phyloP scores from a whole-genome alignment of 2,329 filamentous ascomycete genomes.

The Clarireedia monteithiana region DNA sequence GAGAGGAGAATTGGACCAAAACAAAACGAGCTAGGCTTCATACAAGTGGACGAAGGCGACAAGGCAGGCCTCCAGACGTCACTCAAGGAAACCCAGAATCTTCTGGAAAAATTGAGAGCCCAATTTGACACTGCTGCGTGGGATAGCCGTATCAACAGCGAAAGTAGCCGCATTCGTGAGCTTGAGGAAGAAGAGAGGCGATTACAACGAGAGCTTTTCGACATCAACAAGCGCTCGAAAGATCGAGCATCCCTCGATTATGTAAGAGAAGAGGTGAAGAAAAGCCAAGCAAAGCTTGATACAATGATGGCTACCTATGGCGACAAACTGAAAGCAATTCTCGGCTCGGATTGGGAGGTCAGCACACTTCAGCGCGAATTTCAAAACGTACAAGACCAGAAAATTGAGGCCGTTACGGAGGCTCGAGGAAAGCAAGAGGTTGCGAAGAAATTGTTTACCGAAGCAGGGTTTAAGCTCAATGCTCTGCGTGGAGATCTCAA shows the following conservation, averaged over 20 bases:
- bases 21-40: slow-evolving; percentile 61
- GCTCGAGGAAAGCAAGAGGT: slow-evolving; percentile 65
- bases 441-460: slow-evolving; percentile 63
- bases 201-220: slow-evolving; percentile 72
- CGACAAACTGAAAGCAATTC: slow-evolving; percentile 55
- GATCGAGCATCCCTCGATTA: slow-evolving; percentile 80
- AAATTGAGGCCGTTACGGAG: slow-evolving; percentile 50
- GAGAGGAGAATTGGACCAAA: slow-evolving; percentile 61
- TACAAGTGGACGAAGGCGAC: slow-evolving; percentile 78
- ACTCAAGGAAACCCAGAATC: slow-evolving; percentile 58
- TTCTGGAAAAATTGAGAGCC: slow-evolving; percentile 54
- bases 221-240: slow-evolving; percentile 71
- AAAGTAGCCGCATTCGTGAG: slow-evolving; percentile 56
- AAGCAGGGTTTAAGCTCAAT: slow-evolving; percentile 66
- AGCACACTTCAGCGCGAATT: slow-evolving; percentile 64
- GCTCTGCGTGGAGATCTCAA: slow-evolving; percentile 55
- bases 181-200: slow-evolving; percentile 66
- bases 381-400: slow-evolving; percentile 52
- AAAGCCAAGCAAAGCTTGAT: slow-evolving; percentile 65
- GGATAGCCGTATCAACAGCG: slow-evolving; percentile 61
- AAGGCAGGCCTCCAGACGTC: slow-evolving; percentile 71
- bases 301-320: slow-evolving; percentile 71
- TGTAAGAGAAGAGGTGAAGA: slow-evolving; percentile 70
- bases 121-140: slow-evolving; percentile 57
- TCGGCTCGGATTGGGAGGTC: slow-evolving; percentile 62